Conservation (phyloP, 257 asterid genomes). For the Plantago ovata region DNA sequence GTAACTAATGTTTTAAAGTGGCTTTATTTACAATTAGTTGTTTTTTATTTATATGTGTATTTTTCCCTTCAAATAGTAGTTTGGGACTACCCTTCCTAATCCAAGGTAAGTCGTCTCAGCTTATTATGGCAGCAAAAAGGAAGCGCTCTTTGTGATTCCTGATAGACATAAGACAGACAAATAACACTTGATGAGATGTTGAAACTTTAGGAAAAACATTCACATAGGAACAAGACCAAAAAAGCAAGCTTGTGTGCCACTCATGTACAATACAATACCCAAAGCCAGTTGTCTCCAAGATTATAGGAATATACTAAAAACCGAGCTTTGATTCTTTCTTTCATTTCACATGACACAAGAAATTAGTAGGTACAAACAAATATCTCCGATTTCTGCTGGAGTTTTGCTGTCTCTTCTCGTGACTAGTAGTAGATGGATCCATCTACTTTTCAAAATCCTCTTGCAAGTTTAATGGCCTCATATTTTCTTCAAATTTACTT, state of each 20-base stretch:
- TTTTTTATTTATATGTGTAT: no score
- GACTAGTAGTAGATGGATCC: no score
- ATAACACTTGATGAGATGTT: no score
- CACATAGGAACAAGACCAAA: not conserved
- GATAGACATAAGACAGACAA: no score
- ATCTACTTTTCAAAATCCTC: constrained; percentile 18
- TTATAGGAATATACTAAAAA: constrained; percentile 14
- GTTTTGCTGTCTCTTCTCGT: no score
- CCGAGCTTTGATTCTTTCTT: constrained; percentile 6
- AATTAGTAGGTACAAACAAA: constrained; percentile 14
- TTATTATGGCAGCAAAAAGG: no score
- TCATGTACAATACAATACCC: not conserved
- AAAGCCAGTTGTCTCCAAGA: constrained; percentile 25
- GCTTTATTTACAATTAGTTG: no score
- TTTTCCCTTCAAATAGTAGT: no score
- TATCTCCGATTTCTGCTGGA: not conserved
- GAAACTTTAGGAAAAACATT: not conserved
- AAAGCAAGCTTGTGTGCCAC: not conserved
- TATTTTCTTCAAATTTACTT: constrained; percentile 2
- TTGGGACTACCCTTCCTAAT: no score
- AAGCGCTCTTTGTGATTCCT: no score
- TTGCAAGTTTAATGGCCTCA: constrained; percentile 25
- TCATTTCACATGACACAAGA: constrained; percentile 8
- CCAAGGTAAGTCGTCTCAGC: no score
- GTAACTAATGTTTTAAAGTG: no score